Evolutionary conservation across 306 rosid species (phyloP).

Genomic region (Trifolium dubium): DNA sequence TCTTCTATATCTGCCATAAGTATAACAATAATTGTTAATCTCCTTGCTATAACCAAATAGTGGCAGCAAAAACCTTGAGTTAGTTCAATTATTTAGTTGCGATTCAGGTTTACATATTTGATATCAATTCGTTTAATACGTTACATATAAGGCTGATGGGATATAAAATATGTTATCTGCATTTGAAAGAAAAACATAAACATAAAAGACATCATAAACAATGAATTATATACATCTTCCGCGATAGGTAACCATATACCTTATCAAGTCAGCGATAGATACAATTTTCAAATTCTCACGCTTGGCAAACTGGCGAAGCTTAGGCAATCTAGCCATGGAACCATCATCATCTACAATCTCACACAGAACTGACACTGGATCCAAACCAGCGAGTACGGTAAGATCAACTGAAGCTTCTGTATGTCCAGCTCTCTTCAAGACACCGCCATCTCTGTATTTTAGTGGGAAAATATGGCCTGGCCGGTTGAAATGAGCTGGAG

Average conservation of each 20-base stretch:
- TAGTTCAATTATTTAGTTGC: constrained; percentile 15
- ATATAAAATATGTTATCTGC: constrained; percentile 6
- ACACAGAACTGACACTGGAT: constrained; percentile 79
- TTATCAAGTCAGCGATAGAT: constrained; percentile 90
- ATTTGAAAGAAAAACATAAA: constrained; percentile 22
- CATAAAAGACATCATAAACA: constrained; percentile 13
- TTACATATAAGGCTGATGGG: neutral
- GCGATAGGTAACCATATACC: constrained; percentile 50
- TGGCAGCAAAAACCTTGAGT: neutral
- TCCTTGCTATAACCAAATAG: constrained; percentile 28
- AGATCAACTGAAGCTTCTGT: constrained; percentile 98
- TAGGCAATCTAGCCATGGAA: constrained; percentile 96
- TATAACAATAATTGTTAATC: constrained; percentile 33
- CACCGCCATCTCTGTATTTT: constrained; percentile 94
- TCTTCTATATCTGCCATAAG: constrained; percentile 86
- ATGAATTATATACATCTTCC: constrained; percentile 20
- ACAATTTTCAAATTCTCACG: constrained; percentile 78
- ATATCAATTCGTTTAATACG: too few relatives aligned
- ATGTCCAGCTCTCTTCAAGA: constrained; percentile 95
- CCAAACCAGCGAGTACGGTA: constrained; percentile 80
- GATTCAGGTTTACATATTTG: too few relatives aligned
- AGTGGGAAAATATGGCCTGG: constrained; percentile 98
- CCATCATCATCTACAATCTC: constrained; percentile 98
- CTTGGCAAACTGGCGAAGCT: constrained; percentile 79
- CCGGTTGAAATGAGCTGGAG: constrained; percentile 83